Conservation (phyloP, 78 protist genomes). For the slime mould (Dictyostelium discoideum) region DNA sequence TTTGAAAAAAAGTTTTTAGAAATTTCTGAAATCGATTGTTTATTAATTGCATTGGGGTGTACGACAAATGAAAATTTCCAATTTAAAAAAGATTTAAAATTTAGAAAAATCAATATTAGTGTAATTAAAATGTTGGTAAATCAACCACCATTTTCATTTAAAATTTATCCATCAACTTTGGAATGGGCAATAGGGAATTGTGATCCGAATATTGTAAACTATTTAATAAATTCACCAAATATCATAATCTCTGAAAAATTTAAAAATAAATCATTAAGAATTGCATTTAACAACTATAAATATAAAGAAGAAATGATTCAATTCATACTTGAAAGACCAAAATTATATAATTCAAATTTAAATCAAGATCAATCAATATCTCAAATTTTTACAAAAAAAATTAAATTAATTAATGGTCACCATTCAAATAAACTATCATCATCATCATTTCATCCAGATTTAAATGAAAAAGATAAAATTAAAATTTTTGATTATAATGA, state of each 20-base stretch:
- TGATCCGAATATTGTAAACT: not conserved
- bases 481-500: not conserved
- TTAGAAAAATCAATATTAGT: not conserved
- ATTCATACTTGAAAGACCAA: not conserved
- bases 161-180: not conserved
- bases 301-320: not conserved
- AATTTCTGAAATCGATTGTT: not conserved
- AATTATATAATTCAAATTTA: not conserved
- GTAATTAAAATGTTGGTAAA: not conserved
- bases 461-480: not conserved
- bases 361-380: too few species aligned
- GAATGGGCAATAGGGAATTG: not conserved
- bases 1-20: not conserved
- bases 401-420: not conserved
- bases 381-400: not conserved
- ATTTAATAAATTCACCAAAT: not conserved
- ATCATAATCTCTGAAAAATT: not conserved
- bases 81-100: not conserved
- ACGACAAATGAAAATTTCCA: not conserved
- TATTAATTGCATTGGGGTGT: not conserved
- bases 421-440: not conserved
- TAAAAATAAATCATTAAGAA: not conserved
- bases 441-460: too few species aligned
- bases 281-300: not conserved
- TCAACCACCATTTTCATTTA: not conserved